Base-by-base conservation (phyloP, 805 yeast species). In the Candida ficus region DNA sequence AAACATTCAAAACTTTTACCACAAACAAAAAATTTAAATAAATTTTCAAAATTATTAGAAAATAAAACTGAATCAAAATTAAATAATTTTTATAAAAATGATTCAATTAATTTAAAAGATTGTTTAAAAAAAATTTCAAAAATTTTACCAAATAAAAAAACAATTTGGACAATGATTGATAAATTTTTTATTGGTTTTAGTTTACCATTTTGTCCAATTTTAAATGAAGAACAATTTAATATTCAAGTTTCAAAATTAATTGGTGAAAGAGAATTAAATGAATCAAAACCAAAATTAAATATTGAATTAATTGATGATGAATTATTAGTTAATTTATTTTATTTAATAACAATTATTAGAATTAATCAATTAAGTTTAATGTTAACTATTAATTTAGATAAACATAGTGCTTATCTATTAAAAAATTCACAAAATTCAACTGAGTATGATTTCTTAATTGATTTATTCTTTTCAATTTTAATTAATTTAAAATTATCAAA, bases 131-230 rank as follows among this genome's bases (percentile, higher is more conserved):
- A 33, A 26, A 61, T 69, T 27, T 67, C 67, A 42, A 62, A 63
- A 43, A 57, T 66, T 29, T 50, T 81, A 33, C 88, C 88, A 1
- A 68, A 65, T 14, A 73, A 72, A 47, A 67, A 66, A 42, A 68
- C 75, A 5, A 67, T 78, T n/a, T 76, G 83, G 76, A 50, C 66
- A 33, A 64, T 79, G 41, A 57, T 82, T 26, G 76, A 79, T 43
- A 63, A 75, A 42, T 81, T 76, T 47, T 81, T 53, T 33, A 25
- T 14, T 10, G 33, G 38, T 7, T 31, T 81, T 51, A 64, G 66
- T 7, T 64, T 66, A 32, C 64, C 80, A 5, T 81, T 80, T 50
- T 72, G 82, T 9, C 89, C 90, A 4, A 73, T 75, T 41, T 54
- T 81, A 22, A 82, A 79, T 54, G 85, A 80, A 54, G 61, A 47